A percentile compares a stretch with the other conserved stretches of the same genome.
Evolutionary conservation across 352 stramenopile species (phyloP).

Genomic region (Pythium graminicola): DNA sequence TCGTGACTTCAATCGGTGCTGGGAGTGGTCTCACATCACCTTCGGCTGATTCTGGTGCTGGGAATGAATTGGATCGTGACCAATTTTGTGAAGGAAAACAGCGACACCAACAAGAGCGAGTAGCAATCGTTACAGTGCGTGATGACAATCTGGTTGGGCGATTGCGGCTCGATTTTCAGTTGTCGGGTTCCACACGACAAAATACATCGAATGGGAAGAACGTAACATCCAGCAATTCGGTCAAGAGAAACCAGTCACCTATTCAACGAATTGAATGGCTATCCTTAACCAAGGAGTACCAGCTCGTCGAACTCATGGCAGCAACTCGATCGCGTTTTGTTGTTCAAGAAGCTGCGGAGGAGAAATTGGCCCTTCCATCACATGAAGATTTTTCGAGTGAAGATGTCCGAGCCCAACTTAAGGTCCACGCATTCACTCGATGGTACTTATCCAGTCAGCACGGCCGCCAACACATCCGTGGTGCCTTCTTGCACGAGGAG

Average conservation of each 20-base stretch:
- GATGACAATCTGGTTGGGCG: slow-evolving; percentile 1
- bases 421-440: slow-evolving; percentile 41
- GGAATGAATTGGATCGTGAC: neutral
- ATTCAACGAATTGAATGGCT: slow-evolving; percentile 37
- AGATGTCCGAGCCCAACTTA: slow-evolving; percentile 40
- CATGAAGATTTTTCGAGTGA: slow-evolving; percentile 38
- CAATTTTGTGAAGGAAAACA: neutral
- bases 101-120: neutral
- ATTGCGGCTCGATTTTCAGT: slow-evolving; percentile 21
- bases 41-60: neutral
- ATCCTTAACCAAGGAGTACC: slow-evolving; percentile 31
- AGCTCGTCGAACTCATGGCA: slow-evolving; percentile 45
- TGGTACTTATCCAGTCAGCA: slow-evolving; percentile 47
- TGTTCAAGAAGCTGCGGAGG: slow-evolving; percentile 28
- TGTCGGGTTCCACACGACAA: neutral
- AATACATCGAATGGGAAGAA: neutral
- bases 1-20: slow-evolving; percentile 38
- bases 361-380: slow-evolving; percentile 35
- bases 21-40: too few species aligned
- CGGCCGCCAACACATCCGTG: slow-evolving; percentile 40
- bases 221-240: neutral
- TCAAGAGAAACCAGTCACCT: neutral
- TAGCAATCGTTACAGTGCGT: slow-evolving; percentile 6
- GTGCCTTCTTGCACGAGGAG: slow-evolving; percentile 53
- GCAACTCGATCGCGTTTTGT: slow-evolving; percentile 47